Conservation (phyloP, 1,284 basidiomycete genomes). For the Sanghuangporus sanghuang region DNA sequence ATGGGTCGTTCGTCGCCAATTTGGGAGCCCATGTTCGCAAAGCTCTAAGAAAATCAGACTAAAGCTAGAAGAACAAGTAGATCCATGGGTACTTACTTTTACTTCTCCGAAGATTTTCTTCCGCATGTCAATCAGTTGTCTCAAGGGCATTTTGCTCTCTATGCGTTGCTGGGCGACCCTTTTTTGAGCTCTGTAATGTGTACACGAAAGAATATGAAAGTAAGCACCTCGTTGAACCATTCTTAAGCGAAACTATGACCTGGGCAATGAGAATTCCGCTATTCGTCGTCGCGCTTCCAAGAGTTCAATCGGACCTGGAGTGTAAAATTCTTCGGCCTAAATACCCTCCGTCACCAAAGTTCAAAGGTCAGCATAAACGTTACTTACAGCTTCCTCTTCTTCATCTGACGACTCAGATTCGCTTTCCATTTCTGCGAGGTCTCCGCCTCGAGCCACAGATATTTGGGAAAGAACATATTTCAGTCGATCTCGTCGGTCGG, state of each 20-base stretch:
- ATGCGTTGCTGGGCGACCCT: conserved; percentile 85
- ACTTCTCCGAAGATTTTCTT: conserved; percentile 87
- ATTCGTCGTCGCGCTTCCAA: conserved; percentile 79
- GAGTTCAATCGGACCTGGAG: conserved; percentile 84
- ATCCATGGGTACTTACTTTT: conserved; percentile 53
- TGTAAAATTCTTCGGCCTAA: conserved; percentile 93
- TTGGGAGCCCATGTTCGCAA: conserved; percentile 92
- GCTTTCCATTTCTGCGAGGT: conserved; percentile 65
- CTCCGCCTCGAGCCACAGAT: conserved; percentile 71
- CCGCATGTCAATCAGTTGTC: conserved; percentile 86
- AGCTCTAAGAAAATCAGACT: conserved; percentile 49
- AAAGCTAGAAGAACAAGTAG: conserved; percentile 10
- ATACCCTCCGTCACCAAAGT: conserved; percentile 8
- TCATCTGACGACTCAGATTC: conserved; percentile 50
- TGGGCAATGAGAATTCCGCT: conserved; percentile 89
- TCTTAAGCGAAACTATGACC: conserved; percentile 68
- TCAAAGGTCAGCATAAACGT: not conserved
- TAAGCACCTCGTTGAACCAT: conserved; percentile 75
- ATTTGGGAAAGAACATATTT: conserved; percentile 91
- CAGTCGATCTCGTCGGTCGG: conserved; percentile 88
- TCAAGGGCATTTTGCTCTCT: conserved; percentile 85
- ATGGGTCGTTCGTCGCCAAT: conserved; percentile 95
- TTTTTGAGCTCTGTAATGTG: conserved; percentile 78
- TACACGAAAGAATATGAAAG: conserved; percentile 32
- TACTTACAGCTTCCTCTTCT: conserved; percentile 72